Base-by-base conservation (phyloP, 768 basidiomycete species). In the Termitomyces sp. region DNA sequence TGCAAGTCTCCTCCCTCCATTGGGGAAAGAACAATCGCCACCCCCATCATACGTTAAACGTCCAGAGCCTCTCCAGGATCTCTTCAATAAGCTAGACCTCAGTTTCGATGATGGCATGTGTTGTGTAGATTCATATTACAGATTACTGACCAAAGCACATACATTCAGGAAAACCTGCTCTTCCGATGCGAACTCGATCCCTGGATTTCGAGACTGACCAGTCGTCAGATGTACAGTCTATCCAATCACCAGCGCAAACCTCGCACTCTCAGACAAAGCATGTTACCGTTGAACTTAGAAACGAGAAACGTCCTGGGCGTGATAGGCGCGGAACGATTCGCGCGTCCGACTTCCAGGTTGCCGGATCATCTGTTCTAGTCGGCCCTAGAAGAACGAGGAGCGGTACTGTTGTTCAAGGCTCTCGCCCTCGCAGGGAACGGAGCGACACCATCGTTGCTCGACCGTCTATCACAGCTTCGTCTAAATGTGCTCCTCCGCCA, bases 271-370 rank as follows among this genome's bases (percentile, higher is more conserved):
- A 61, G 34, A 19, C 23, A 3, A 59, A 54, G 23, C 25, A 50
- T 19, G 10, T 19, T n/a, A 7, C 37, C 23, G 45, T 31, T 25
- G 57, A 52, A 38, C 9, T 52, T 45, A 21, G 12, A 11, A 50
- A 31, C 19, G 42, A 58, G 9, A 64, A 63, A 37, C 48, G 43
- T 35, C 42, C 69, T 55, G 61, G 70, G 54, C 60, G 69, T 42
- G 65, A 69, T 59, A 77, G 82, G 17, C 81, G 74, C 25, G 79
- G 73, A 59, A 83, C 77, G 52, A 83, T 76, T 64, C 81, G 74
- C 51, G 80, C 76, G 48, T 82, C 75, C n/a, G 79, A 79, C 59
- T 76, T 72, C 47, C 19, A 60, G 34, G 71, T 60, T 34, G 54
- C 62, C 5, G 54, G 50, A 10, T 37, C 45, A 35, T 31, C 54